Base-by-base conservation (phyloP, 2,329 filamentous ascomycete genomes). In the Chrysoporthe deuterocubensis region DNA sequence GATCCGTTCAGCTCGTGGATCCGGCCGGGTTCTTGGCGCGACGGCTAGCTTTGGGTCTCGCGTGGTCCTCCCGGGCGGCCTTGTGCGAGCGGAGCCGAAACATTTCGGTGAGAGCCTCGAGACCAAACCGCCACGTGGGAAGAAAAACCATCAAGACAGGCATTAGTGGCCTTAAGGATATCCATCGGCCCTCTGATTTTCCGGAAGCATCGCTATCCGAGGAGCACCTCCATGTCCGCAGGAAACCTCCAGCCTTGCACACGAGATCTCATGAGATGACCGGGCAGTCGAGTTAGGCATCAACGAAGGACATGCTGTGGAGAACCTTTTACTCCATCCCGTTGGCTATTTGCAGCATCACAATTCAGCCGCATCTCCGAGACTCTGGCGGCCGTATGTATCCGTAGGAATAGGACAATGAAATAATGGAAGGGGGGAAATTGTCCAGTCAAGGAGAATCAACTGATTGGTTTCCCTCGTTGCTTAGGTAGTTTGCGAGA, bases 1-100 rank as follows among this genome's bases (percentile, higher is more conserved):
- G 43, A 40, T 46, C 44, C 60, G 44, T 62, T 34, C 16, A 40
- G 46, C 60, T 62, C 43, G 60, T 62, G 4, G 21, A 6, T 40
- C 16, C 32, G 44, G 44, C 14, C 54, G 32, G 60, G 44, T 18
- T 21, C 32, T 40, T 50, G 32, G 18, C 43, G 34, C 26, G 60
- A 40, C 32, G 40, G 44, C 44, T 48, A 43, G 44, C n/a, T 11
- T 44, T 46, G 3, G 42, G 14, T 16, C 32, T 43, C 7, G 26
- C 26, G 14, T 50, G 16, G 40, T n/a, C 44, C 9, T 57, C 11
- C 26, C 34, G 14, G 54, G 40, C 54, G 9, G 32, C 13, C 5
- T 54, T 14, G 21, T 54, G 26, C 14, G 21, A 32, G 21, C 50
- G 50, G 50, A 18, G 14, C 26, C 50, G 50, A 54, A 54, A 54